These are phyloP conservation scores for Botrytis cinerea DNA, from an alignment of 2,329 filamentous ascomycete genomes.

Conservation along the genomic window DNA sequence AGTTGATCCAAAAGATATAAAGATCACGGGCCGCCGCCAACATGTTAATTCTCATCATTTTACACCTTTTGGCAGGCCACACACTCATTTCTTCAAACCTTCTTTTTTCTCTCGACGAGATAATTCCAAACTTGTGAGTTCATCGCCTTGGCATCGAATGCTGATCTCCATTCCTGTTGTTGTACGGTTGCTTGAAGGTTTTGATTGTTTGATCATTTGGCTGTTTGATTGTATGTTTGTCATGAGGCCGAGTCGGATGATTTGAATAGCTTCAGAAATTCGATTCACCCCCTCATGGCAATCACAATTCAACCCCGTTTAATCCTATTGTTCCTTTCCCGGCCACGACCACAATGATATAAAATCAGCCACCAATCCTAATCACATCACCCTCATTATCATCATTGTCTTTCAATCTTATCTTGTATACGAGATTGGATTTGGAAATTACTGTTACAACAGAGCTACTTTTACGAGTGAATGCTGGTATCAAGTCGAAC, in stretches of 20 bases:
- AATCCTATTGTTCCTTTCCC: constrained; percentile 4
- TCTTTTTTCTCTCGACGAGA: constrained; percentile 1
- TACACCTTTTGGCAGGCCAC: constrained; percentile 10
- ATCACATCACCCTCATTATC: neutral
- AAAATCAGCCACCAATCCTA: constrained; percentile 6
- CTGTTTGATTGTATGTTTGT: constrained; percentile 6
- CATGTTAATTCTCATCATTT: constrained; percentile 3
- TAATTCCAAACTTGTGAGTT: constrained; percentile 19
- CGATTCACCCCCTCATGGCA: constrained; percentile 6
- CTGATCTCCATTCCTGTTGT: neutral
- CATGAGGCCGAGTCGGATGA: constrained; percentile 8
- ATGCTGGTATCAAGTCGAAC: constrained; percentile 22
- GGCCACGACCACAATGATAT: neutral
- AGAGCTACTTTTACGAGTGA: constrained; percentile 6
- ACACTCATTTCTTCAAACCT: constrained; percentile 17
- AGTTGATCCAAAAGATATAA: constrained; percentile 8
- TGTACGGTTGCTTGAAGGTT: neutral
- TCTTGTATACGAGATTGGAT: neutral
- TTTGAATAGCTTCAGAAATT: constrained; percentile 19
- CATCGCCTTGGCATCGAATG: neutral
- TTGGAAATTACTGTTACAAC: neutral
- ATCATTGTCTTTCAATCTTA: constrained; percentile 7
- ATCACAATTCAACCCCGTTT: neutral
- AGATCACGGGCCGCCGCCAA: neutral
- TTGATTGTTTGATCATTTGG: constrained; percentile 1